Evolutionary conservation across 495 filamentous ascomycete species (phyloP).

Genomic region (Penicillium ucsense): DNA sequence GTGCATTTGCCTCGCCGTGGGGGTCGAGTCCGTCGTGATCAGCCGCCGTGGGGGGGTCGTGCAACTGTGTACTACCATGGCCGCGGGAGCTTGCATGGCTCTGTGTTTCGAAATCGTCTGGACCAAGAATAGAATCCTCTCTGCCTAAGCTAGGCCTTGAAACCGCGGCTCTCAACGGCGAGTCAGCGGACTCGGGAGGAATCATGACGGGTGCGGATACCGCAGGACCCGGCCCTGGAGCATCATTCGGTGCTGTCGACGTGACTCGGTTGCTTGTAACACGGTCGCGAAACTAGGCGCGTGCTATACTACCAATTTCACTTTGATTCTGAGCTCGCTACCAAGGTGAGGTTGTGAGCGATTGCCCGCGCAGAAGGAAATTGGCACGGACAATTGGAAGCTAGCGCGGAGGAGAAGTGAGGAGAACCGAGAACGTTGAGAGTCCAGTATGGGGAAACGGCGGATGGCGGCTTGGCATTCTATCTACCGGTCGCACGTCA

Average conservation of each 20-base stretch:
- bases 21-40: constrained; percentile 15
- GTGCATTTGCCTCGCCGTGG: constrained; percentile 15
- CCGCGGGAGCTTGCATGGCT: constrained; percentile 40
- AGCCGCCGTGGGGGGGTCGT: constrained; percentile 14
- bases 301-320: background rate
- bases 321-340: background rate
- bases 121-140: constrained; percentile 20
- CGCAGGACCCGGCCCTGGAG: constrained; percentile 27
- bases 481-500: constrained; percentile 10
- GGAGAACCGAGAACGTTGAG: constrained; percentile 9
- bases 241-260: constrained; percentile 27
- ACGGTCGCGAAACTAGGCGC: too few species aligned
- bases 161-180: constrained; percentile 26
- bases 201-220: constrained; percentile 39
- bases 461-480: constrained; percentile 27
- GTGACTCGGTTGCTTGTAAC: too few species aligned
- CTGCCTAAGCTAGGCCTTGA: constrained; percentile 15
- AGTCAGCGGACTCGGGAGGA: constrained; percentile 30
- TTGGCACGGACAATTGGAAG: background rate
- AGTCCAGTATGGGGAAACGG: constrained; percentile 28
- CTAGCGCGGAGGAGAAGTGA: constrained; percentile 11
- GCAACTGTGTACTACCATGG: constrained; percentile 21
- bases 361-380: background rate
- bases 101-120: constrained; percentile 33
- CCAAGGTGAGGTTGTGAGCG: background rate